Conservation (phyloP, 495 filamentous ascomycete genomes). For the Neurospora sp. region DNA sequence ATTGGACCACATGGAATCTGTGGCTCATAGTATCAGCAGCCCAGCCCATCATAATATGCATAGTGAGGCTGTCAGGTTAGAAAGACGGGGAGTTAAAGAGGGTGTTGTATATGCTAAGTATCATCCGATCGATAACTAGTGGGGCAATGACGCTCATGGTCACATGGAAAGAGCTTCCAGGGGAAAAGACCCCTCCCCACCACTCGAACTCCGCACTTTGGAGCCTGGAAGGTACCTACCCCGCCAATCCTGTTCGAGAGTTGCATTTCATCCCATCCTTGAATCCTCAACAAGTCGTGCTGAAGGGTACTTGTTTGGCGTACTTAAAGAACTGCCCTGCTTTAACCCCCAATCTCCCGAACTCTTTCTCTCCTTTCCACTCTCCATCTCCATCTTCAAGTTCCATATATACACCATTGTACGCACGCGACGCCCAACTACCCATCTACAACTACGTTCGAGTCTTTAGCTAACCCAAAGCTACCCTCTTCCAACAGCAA, state of each 20-base stretch:
- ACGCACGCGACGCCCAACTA: neutral
- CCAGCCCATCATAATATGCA: neutral
- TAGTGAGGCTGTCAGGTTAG: neutral
- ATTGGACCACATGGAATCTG: neutral
- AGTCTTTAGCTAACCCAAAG: neutral
- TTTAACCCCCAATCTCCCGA: neutral
- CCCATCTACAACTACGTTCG: neutral
- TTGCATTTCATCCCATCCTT: neutral
- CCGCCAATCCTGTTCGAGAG: neutral
- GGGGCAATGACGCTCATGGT: constrained; percentile 7
- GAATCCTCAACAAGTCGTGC: neutral
- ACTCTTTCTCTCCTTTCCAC: neutral
- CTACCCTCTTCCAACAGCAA: neutral
- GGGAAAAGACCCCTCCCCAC: neutral
- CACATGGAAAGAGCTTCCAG: constrained; percentile 1
- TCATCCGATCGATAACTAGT: neutral
- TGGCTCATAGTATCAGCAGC: neutral
- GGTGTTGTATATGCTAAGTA: neutral
- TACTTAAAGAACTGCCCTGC: neutral
- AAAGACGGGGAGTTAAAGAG: neutral
- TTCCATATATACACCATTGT: neutral
- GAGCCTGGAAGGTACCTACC: neutral
- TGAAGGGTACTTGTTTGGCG: neutral
- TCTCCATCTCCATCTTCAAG: constrained; percentile 1
- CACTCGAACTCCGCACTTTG: neutral